Base-by-base conservation (phyloP, 1,284 basidiomycete species). In the Golubevia sp. region DNA sequence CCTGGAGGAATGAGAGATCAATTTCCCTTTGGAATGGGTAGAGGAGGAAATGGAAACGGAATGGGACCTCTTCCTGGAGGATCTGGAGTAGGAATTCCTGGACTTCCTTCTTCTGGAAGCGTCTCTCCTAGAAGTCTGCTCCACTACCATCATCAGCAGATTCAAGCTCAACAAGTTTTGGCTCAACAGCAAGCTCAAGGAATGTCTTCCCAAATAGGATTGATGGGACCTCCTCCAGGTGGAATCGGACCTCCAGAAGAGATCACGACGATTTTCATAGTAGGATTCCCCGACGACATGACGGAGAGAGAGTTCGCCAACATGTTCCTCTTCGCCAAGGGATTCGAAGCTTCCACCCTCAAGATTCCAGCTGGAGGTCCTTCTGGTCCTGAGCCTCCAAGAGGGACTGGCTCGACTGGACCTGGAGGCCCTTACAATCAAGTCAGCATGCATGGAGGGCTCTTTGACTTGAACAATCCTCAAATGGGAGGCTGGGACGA, bases 271-370 rank as follows among this genome's bases (percentile, higher is more conserved):
- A 69, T 83, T 24, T 83, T 83, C 61, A 79, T 83, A 26, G 79
- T 81, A 8, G 80, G 80, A 13, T 83, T 83, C 57, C 80, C 80
- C 0, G 79, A 83, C 56, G 80, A 83, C 63, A 83, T 83, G 70
- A 79, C 80, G 0, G 80, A 82, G 51, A 67, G 80, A 2, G 80
- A 83, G 55, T 80, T 83, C 55, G 71, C 74, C 63, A 83, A 83
- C 62, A 83, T 83, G 74, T 83, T 83, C 55, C 68, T 82, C 23
- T 83, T 83, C 57, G 74, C 80, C n/a, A 67, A 68, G 53, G 80
- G 80, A 8, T 83, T 82, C 58, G 80, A 83, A 50, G 80, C 80
- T 3, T 76, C 80, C 0, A 83, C 79, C 21, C 71, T 83, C 62
- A 83, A 83, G 59, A 71, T 79, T n/a, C 77, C 77, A 8, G 60